A percentile compares a stretch with the other conserved stretches of the same genome.
phyloP scores from a whole-genome alignment of 805 yeast species.

The Nakazawaea wyomingensis region DNA sequence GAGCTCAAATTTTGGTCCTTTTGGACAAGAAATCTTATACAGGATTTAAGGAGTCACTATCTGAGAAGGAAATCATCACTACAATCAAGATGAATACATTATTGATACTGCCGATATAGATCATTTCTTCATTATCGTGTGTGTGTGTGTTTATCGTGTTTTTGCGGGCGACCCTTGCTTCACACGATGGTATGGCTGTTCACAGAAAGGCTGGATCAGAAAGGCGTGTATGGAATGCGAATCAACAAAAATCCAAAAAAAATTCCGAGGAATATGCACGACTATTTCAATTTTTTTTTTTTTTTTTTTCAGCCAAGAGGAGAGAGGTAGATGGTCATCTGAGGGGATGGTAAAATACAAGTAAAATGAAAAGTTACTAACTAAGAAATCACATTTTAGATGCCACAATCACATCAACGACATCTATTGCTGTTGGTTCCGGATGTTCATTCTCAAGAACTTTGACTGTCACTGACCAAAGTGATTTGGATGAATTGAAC shows the following conservation, averaged over 20 bases:
- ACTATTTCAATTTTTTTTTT: background rate
- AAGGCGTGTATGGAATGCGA: background rate
- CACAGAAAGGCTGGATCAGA: background rate
- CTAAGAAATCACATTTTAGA: too few relatives aligned
- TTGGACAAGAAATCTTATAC: too few relatives aligned
- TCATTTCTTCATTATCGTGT: too few relatives aligned
- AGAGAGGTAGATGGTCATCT: background rate
- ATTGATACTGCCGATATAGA: too few relatives aligned
- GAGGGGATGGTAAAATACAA: too few relatives aligned
- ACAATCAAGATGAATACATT: too few relatives aligned
- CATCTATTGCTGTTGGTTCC: slow-evolving; percentile 42
- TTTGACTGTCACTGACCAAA: slow-evolving; percentile 72
- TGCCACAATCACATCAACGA: slow-evolving; percentile 52
- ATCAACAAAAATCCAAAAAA: background rate
- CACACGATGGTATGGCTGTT: background rate
- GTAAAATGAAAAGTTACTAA: too few relatives aligned
- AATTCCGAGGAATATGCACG: slow-evolving; percentile 8
- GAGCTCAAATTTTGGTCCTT: too few relatives aligned
- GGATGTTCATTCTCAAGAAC: slow-evolving; percentile 60
- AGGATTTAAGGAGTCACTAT: too few relatives aligned
- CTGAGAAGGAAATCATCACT: too few relatives aligned
- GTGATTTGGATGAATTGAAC: slow-evolving; percentile 68
- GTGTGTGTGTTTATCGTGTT: too few relatives aligned
- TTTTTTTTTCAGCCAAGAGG: background rate
- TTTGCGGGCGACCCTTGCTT: background rate